Base-by-base conservation (phyloP, 257 asterid genomes). In the Nicotiana noctiflora region DNA sequence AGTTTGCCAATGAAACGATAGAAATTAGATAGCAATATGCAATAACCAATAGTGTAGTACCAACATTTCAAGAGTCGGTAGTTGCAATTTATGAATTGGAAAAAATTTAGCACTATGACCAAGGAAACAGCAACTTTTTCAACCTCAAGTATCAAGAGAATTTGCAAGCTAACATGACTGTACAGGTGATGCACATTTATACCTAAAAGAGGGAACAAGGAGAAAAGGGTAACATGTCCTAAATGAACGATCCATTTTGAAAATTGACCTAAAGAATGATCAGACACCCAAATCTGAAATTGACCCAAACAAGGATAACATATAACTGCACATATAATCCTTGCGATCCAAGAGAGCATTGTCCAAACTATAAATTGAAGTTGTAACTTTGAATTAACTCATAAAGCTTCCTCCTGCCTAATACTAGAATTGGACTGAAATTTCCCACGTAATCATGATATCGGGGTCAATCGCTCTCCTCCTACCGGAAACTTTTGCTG, bases 371-470 rank as follows among this genome's bases (percentile, higher is more conserved):
- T 70, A 40, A 68, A 68, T n/a, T 37, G 11, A 68, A n/a, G n/a
- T 0, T 40, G 56, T 18, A 68, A 31, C 31, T 37, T 37, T 19
- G 25, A 40, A 72, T 72, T 59, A 13, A 13, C 60, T 46, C 23
- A 72, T 72, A 44, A 19, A 40, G 53, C 56, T 37, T 68, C 57
- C 34, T 40, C 14, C 56, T 68, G 57, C 40, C 57, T 21, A 44
- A 21, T 21, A 29, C 17, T 70, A 21, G 13, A 70, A 72, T 21
- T 72, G 59, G 37, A 13, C 21, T 72, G 37, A 21, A 46, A 21
- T 52, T 44, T 70, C 59, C 59, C 59, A 72, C 8, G 18, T 40
- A 46, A 72, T 72, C 78, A 72, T 72, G 78, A 72, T 13, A 72
- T 72, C 1, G 60, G 61, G n/a, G 78, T 72, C 18, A 61, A 46